phyloP scores from a whole-genome alignment of 768 basidiomycete genomes.

The Pleurotus djamor region DNA sequence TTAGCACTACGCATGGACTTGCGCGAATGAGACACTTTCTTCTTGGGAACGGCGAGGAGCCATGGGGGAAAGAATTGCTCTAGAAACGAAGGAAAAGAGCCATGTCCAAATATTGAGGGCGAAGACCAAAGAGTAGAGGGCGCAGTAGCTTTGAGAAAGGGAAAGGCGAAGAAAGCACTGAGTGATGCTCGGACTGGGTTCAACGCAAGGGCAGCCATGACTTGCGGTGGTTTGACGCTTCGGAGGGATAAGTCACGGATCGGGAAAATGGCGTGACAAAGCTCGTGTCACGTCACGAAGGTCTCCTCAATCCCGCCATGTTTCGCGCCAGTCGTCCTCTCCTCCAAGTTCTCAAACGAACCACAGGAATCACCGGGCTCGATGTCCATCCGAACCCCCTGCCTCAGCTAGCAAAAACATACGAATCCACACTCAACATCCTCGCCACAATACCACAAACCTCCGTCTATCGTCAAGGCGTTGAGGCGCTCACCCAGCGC shows the following conservation, averaged over 20 bases:
- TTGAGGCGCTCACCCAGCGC: slow-evolving; percentile 79
- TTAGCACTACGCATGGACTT: slow-evolving; percentile 95
- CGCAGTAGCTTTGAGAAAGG: slow-evolving; percentile 14
- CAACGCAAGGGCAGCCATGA: slow-evolving; percentile 9
- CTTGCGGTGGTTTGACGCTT: background rate
- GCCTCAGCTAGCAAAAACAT: slow-evolving; percentile 71
- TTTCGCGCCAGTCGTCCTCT: slow-evolving; percentile 76
- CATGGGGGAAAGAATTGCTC: slow-evolving; percentile 82
- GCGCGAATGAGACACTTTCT: slow-evolving; percentile 88
- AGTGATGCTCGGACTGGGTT: slow-evolving; percentile 18
- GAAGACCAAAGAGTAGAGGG: slow-evolving; percentile 19
- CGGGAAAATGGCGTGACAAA: background rate
- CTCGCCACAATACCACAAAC: slow-evolving; percentile 73
- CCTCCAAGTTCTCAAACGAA: slow-evolving; percentile 62
- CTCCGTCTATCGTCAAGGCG: slow-evolving; percentile 88
- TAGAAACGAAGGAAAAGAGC: slow-evolving; percentile 37
- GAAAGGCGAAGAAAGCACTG: slow-evolving; percentile 8
- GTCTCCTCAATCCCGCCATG: slow-evolving; percentile 52
- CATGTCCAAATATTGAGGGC: slow-evolving; percentile 11
- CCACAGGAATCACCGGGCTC: slow-evolving; percentile 88
- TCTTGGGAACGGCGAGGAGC: slow-evolving; percentile 91
- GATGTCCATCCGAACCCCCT: slow-evolving; percentile 83
- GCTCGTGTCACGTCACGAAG: slow-evolving; percentile 4
- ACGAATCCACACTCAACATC: slow-evolving; percentile 71
- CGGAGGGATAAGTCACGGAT: background rate